These are phyloP conservation scores for Erysimum cheiri DNA, from an alignment of 441 rosid species.

Conservation along the genomic window DNA sequence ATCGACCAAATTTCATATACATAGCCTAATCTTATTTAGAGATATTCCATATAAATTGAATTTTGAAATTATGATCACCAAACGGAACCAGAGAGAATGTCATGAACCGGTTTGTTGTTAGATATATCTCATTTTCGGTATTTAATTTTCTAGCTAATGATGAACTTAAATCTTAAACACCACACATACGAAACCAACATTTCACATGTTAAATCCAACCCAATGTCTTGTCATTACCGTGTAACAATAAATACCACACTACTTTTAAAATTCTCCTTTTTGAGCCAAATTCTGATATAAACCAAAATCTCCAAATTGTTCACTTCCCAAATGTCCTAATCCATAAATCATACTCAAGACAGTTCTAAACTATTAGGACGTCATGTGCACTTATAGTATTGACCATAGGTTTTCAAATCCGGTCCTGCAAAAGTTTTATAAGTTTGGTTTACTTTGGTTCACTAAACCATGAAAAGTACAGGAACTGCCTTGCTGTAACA, in stretches of 20 bases:
- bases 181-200: slow-evolving; percentile 6
- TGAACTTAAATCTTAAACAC: slow-evolving; percentile 14
- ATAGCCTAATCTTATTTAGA: not conserved
- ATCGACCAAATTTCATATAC: slow-evolving; percentile 10
- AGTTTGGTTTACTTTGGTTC: not conserved
- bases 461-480: slow-evolving; percentile 37
- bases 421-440: not conserved
- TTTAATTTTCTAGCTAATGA: not conserved
- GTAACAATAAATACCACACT: slow-evolving; percentile 22
- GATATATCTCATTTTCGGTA: slow-evolving; percentile 24
- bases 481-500: slow-evolving; percentile 34
- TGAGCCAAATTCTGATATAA: slow-evolving; percentile 16
- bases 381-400: not conserved
- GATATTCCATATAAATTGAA: not conserved
- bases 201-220: slow-evolving; percentile 25
- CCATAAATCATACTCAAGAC: slow-evolving; percentile 12
- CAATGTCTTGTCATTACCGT: slow-evolving; percentile 11
- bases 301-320: slow-evolving; percentile 4
- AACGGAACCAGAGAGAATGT: not conserved
- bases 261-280: slow-evolving; percentile 11
- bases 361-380: not conserved
- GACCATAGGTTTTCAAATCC: not conserved
- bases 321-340: slow-evolving; percentile 19
- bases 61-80: slow-evolving; percentile 6
- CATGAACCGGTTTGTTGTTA: slow-evolving; percentile 19